A percentile compares a stretch with the other conserved stretches of the same genome.
Conservation (phyloP, 306 rosid genomes). For the Medicago lupulina region DNA sequence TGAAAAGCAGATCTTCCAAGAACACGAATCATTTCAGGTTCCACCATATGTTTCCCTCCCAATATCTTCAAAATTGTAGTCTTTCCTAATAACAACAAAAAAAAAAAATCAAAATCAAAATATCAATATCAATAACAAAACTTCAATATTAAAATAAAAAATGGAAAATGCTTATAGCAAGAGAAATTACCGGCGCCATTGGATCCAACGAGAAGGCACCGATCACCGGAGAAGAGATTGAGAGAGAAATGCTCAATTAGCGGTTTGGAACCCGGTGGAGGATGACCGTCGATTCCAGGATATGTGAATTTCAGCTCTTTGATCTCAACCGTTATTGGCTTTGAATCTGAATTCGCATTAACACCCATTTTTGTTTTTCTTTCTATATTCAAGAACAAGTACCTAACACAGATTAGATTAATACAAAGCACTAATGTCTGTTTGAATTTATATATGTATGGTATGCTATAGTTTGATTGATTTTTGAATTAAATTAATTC, state of each 20-base stretch:
- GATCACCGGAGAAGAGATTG: slow-evolving; percentile 73
- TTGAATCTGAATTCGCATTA: slow-evolving; percentile 44
- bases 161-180: background rate
- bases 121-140: background rate
- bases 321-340: slow-evolving; percentile 52
- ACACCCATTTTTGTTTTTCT: slow-evolving; percentile 39
- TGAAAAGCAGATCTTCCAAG: slow-evolving; percentile 96
- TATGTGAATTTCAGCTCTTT: slow-evolving; percentile 74
- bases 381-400: background rate
- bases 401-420: background rate
- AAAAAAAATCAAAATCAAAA: slow-evolving; percentile 31
- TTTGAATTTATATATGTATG: background rate
- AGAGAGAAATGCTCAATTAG: slow-evolving; percentile 75
- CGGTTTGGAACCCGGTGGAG: slow-evolving; percentile 87
- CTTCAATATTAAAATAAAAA: background rate
- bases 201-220: slow-evolving; percentile 93
- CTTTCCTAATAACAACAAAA: slow-evolving; percentile 53
- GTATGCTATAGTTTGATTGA: background rate
- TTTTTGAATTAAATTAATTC: slow-evolving; percentile 2
- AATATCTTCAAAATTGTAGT: slow-evolving; percentile 85
- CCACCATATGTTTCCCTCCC: slow-evolving; percentile 97
- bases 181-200: slow-evolving; percentile 78
- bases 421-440: background rate
- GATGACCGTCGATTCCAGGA: slow-evolving; percentile 96
- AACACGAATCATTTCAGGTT: slow-evolving; percentile 84